Evolutionary conservation across 495 filamentous ascomycete genomes (phyloP), one percentile per base, ranked within the genome.

Genomic region (Hypoxylon fuscum): DNA sequence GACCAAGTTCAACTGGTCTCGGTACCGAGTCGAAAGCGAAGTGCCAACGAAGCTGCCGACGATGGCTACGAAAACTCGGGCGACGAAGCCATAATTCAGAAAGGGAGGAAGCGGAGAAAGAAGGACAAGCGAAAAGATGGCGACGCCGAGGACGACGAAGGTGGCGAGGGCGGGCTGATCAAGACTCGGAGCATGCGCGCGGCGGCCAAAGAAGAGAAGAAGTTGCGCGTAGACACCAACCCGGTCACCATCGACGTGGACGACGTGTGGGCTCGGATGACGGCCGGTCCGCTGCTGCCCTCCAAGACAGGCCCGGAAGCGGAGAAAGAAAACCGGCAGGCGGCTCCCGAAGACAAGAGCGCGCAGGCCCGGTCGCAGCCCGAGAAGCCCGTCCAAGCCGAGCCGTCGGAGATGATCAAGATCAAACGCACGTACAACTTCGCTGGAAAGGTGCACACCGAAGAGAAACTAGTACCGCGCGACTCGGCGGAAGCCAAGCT

Each of bases 341-440:
- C 57, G 17, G 32, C 41, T 9, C 46, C 22, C 27, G 32, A 59
- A 41, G 49, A 60, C 5, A 68, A 56, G 43, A 56, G 21, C 50
- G 57, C 18, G 66, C 72, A 46, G 62, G 68, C 53, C 37, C 47
- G 48, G 7, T 20, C 48, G 10, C 48, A 59, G 40, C 14, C 43
- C 17, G 43, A 51, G 35, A 54, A 55, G 11, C 29, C 34, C 59
- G 74, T 27, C 79, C 32, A 52, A 22, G 38, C 22, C 22, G 61
- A 60, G 5, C 35, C 44, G n/a, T 27, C 52, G 21, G 60, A 88
- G 12, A 85, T 85, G 78, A 85, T 98, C 59, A 88, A 87, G 48
- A 96, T 98, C 44, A 93, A 89, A 57, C 88, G 90, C 23, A 92
- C 89, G 4, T 96, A 96, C 76, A 89, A 89, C 52, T 98, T 96